These are phyloP conservation scores for Cutaneotrichosporon cyanovorans DNA, from an alignment of 1,284 basidiomycete genomes.

Conservation along the genomic window DNA sequence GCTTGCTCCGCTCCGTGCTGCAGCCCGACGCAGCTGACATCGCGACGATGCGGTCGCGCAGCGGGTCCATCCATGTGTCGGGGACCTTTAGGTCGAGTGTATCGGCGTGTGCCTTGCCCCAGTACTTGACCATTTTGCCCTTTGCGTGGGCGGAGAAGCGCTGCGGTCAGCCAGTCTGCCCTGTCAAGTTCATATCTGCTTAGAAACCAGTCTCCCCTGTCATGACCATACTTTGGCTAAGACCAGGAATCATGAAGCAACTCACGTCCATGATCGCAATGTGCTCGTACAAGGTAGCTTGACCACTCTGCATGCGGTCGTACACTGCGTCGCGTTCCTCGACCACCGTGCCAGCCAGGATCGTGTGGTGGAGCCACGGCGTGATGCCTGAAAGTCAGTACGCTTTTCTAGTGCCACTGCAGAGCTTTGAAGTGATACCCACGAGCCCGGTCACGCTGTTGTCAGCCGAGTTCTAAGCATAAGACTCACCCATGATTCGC, in stretches of 20 bases:
- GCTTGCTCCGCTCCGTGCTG: slow-evolving; percentile 9
- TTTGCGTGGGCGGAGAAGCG: slow-evolving; percentile 22
- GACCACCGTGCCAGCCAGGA: slow-evolving; percentile 23
- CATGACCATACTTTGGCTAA: too few relatives aligned
- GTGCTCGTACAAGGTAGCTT: slow-evolving; percentile 27
- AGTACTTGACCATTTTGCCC: slow-evolving; percentile 15
- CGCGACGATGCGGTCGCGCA: slow-evolving; percentile 18
- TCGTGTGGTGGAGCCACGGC: slow-evolving; percentile 28
- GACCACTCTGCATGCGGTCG: slow-evolving; percentile 18
- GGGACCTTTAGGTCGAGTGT: slow-evolving; percentile 16
- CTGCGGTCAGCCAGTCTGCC: slow-evolving; percentile 6
- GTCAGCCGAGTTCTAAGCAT: background rate
- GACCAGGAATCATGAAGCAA: too few relatives aligned
- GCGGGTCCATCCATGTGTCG: slow-evolving; percentile 23
- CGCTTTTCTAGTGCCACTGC: too few relatives aligned
- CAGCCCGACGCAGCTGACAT: slow-evolving; percentile 16
- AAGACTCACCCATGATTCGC: slow-evolving; percentile 22
- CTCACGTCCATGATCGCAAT: slow-evolving; percentile 27
- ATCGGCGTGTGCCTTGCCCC: slow-evolving; percentile 29
- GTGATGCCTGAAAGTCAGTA: slow-evolving; percentile 13
- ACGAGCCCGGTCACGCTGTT: slow-evolving; percentile 2
- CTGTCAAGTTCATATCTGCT: too few relatives aligned
- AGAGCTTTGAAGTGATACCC: too few relatives aligned
- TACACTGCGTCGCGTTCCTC: slow-evolving; percentile 23
- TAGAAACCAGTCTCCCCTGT: too few relatives aligned